Percentiles rank a stretch among this genome's conserved stretches.
Conservation (phyloP, 2,329 filamentous ascomycete genomes). For the Arthroderma sp. region DNA sequence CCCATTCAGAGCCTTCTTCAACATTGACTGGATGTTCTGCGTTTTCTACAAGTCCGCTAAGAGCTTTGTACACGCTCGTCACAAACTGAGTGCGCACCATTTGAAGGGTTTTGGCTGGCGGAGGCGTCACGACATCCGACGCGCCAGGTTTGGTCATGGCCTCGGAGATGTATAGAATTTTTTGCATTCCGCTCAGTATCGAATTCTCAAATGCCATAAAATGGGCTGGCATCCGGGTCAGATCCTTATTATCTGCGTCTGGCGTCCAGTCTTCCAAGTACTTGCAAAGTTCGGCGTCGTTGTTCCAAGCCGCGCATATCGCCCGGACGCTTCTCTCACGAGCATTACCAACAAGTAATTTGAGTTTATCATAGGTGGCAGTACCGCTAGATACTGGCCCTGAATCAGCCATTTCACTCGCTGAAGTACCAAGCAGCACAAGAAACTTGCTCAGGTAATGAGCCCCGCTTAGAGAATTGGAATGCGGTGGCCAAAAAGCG, state of each 20-base stretch:
- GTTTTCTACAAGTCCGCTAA: constrained; percentile 95
- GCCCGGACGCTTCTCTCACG: constrained; percentile 77
- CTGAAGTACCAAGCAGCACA: constrained; percentile 68
- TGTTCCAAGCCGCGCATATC: constrained; percentile 81
- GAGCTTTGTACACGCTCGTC: constrained; percentile 79
- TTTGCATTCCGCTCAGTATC: constrained; percentile 77
- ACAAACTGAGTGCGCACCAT: constrained; percentile 89
- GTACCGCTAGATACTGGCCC: constrained; percentile 47
- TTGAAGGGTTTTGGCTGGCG: constrained; percentile 73
- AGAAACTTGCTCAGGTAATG: constrained; percentile 78
- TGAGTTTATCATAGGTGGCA: constrained; percentile 56
- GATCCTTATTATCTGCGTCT: constrained; percentile 64
- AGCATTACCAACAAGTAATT: constrained; percentile 58
- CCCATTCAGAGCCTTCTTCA: constrained; percentile 41
- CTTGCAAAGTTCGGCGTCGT: constrained; percentile 84
- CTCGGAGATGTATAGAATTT: constrained; percentile 85
- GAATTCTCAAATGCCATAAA: constrained; percentile 78
- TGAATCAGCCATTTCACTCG: constrained; percentile 70
- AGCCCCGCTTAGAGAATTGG: constrained; percentile 83
- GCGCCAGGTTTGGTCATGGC: constrained; percentile 61
- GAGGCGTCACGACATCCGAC: constrained; percentile 68
- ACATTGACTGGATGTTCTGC: constrained; percentile 62
- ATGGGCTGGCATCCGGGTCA: constrained; percentile 79
- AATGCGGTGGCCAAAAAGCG: constrained; percentile 90
- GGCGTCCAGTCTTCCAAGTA: constrained; percentile 88